A percentile compares a stretch with the other conserved stretches of the same genome.
Evolutionary conservation across 345 rosid species (phyloP).

Genomic region (Arabis alpina): DNA sequence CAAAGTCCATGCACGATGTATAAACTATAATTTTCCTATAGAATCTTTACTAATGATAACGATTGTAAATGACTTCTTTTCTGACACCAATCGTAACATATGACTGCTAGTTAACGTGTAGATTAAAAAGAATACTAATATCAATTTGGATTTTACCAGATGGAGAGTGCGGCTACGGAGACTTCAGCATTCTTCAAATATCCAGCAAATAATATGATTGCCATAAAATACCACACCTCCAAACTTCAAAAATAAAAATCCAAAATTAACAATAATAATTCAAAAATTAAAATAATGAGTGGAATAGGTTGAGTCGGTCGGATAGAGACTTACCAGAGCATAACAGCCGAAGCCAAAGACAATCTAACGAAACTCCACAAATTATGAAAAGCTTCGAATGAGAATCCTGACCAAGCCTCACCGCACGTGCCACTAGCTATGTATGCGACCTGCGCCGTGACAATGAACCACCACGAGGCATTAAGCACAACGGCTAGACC

Average conservation of each 20-base stretch:
- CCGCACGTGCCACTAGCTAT: constrained; percentile 78
- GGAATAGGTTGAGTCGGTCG: not conserved
- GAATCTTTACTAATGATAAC: constrained; percentile 30
- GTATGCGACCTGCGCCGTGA: constrained; percentile 55
- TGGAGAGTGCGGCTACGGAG: constrained; percentile 82
- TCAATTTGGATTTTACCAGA: constrained; percentile 53
- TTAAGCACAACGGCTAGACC: constrained; percentile 78
- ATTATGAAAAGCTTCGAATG: constrained; percentile 75
- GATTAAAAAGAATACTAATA: not conserved
- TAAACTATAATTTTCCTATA: constrained; percentile 9
- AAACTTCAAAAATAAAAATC: constrained; percentile 45
- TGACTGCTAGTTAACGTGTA: not conserved
- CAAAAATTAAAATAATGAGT: not conserved
- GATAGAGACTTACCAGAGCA: constrained; percentile 75
- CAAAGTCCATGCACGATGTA: constrained; percentile 18
- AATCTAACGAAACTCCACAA: constrained; percentile 71
- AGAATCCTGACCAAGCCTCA: constrained; percentile 79
- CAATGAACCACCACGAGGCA: constrained; percentile 74
- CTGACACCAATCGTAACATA: not conserved
- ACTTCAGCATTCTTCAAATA: constrained; percentile 75
- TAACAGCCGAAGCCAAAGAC: constrained; percentile 87
- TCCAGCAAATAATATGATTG: constrained; percentile 78
- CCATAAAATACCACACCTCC: constrained; percentile 87
- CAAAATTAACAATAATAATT: not conserved
- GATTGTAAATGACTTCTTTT: not conserved